phyloP scores from a whole-genome alignment of 1,139 yeast species.

The Nematodospora anomalae region DNA sequence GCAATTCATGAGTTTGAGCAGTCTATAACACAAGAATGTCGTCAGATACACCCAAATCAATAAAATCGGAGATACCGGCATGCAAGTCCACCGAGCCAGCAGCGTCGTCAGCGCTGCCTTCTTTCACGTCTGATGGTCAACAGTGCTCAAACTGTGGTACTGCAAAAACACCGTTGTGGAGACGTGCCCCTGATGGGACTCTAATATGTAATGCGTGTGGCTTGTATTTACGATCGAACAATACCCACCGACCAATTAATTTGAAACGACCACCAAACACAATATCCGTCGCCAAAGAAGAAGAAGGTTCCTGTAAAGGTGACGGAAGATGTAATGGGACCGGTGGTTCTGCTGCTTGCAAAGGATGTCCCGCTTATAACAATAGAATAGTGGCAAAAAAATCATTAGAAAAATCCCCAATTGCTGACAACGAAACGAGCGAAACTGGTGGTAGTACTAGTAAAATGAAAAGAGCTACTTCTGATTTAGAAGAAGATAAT shows the following conservation, averaged over 20 bases:
- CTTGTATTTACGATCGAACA: constrained; percentile 53
- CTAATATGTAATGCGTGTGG: constrained; percentile 76
- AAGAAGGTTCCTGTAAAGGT: constrained; percentile 73
- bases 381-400: constrained; percentile 53
- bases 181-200: constrained; percentile 66
- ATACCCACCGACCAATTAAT: constrained; percentile 56
- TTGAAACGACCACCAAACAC: constrained; percentile 68
- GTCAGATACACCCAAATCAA: not conserved
- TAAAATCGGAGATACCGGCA: not conserved
- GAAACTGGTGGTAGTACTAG: not conserved
- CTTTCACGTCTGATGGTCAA: constrained; percentile 32
- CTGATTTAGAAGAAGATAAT: constrained; percentile 22
- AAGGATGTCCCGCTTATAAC: constrained; percentile 81
- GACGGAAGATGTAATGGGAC: constrained; percentile 87
- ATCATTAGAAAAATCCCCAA: constrained; percentile 13
- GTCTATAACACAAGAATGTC: not conserved
- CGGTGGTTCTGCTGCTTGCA: constrained; percentile 78
- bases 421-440: not conserved
- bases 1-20: too few relatives aligned
- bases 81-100: not conserved
- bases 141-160: constrained; percentile 67
- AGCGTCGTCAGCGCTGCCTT: not conserved
- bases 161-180: constrained; percentile 69
- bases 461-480: not conserved
- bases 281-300: constrained; percentile 41